Conservation (phyloP, 192 early-diverging fungal genomes). For the Chytriomyces sp. region DNA sequence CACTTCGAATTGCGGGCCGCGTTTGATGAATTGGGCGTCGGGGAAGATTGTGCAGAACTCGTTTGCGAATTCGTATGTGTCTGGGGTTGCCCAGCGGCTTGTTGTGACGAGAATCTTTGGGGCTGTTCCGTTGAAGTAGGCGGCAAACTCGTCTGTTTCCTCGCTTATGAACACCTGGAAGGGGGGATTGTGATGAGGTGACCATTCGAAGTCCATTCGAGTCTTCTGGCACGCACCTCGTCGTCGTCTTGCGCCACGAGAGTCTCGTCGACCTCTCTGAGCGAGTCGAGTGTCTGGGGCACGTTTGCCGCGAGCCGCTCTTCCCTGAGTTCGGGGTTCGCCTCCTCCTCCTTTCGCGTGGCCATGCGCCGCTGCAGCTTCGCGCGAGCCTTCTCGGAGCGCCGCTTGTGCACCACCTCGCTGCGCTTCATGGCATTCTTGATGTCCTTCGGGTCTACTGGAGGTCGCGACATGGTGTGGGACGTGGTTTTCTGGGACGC, state of each 20-base stretch:
- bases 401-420: constrained; percentile 74
- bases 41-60: constrained; percentile 92
- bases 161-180: constrained; percentile 49
- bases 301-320: constrained; percentile 87
- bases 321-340: constrained; percentile 83
- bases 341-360: constrained; percentile 75
- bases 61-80: constrained; percentile 81
- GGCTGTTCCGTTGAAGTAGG: constrained; percentile 83
- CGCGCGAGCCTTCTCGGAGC: constrained; percentile 69
- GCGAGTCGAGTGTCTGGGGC: constrained; percentile 89
- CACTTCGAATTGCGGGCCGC: constrained; percentile 83
- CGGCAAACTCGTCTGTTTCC: constrained; percentile 66
- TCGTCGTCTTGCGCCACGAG: constrained; percentile 68
- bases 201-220: too few relatives aligned
- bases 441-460: constrained; percentile 36
- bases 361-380: constrained; percentile 76
- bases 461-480: too few relatives aligned
- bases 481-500: background rate
- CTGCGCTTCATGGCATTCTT: constrained; percentile 84
- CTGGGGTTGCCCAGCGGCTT: constrained; percentile 62
- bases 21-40: constrained; percentile 83
- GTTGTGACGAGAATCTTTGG: constrained; percentile 97
- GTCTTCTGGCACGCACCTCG: constrained; percentile 30
- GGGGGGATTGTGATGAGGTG: too few relatives aligned
- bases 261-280: constrained; percentile 91